These are phyloP conservation scores for Bertia moriformis DNA, from an alignment of 2,329 filamentous ascomycete genomes.

Conservation along the genomic window DNA sequence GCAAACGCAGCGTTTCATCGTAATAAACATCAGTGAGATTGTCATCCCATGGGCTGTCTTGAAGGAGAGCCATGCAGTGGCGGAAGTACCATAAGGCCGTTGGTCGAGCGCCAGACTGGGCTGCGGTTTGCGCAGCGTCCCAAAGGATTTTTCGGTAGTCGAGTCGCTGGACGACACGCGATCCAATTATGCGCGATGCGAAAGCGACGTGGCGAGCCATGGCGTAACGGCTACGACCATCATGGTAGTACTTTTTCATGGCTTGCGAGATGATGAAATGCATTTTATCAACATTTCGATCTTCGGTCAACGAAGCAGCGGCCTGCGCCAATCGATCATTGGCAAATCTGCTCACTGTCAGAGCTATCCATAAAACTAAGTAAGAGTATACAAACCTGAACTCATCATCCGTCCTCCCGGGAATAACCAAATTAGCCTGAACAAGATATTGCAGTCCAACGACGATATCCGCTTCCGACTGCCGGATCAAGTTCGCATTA, in stretches of 20 bases:
- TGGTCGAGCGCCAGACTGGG: conserved; percentile 41
- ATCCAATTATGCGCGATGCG: conserved; percentile 36
- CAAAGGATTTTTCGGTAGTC: conserved; percentile 41
- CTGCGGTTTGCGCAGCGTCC: conserved; percentile 44
- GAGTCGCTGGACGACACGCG: conserved; percentile 25
- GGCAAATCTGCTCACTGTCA: conserved; percentile 24
- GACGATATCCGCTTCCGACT: conserved; percentile 31
- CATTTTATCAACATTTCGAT: conserved; percentile 38
- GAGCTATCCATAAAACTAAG: neutral
- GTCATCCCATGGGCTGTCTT: conserved; percentile 42
- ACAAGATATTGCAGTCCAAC: conserved; percentile 40
- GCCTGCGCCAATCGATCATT: conserved; percentile 44
- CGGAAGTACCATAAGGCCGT: conserved; percentile 45
- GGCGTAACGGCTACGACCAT: conserved; percentile 36
- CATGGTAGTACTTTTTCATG: conserved; percentile 37
- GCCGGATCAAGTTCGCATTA: conserved; percentile 22
- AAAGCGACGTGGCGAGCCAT: conserved; percentile 44
- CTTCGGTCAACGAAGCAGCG: conserved; percentile 30
- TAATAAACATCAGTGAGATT: conserved; percentile 37
- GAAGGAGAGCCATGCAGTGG: conserved; percentile 38
- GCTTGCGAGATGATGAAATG: conserved; percentile 45
- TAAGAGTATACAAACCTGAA: conserved; percentile 24
- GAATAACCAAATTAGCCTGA: conserved; percentile 37
- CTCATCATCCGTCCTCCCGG: conserved; percentile 43
- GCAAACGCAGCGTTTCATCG: conserved; percentile 40